Base-by-base conservation (phyloP, 2,329 filamentous ascomycete species). In the Keithomyces neogunnii region DNA sequence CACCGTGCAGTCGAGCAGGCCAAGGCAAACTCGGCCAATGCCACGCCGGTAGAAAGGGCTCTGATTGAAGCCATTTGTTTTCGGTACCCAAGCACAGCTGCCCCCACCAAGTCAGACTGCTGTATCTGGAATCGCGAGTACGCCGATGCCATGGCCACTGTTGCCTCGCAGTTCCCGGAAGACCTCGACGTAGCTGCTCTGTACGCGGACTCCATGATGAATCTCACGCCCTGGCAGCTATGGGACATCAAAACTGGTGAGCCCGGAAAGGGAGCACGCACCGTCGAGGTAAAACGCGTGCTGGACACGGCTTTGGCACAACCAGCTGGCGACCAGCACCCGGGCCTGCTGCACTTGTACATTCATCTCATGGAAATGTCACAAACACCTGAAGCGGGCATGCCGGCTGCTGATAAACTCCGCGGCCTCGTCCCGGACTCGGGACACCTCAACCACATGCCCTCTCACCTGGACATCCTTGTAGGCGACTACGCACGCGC, bases 321-420 rank as follows among this genome's bases (percentile, higher is more conserved):
- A 2, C 53, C 59, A 0, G 62, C 59, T 4, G 68, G 62, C 26
- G 53, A 71, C 3, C 58, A 69, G 5, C 88, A 93, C 59, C 83
- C 87, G 0, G 87, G 86, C 0, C 65, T 90, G 0, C 70, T 89
- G 5, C 87, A 91, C 63, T 68, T 89, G 33, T 90, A 90, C 63
- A 86, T 89, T 39, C 86, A 89, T 58, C 75, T 88, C 3, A 86
- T 88, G 73, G 86, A 90, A 61, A 89, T 89, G 86, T 89, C 85
- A 0, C 69, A 72, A 0, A 74, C 71, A 0, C 86, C 86, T 0
- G 86, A 88, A 62, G 62, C 67, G 1, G 86, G 82, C 1, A 63
- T 88, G 13, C 69, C 76, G 0, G 72, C 77, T 0, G 85, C 84
- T 4, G 77, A 89, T 59, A 68, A 71, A 13, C 73, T 89, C 9